A percentile compares a stretch with the other conserved stretches of the same genome.
phyloP scores from a whole-genome alignment of 768 basidiomycete genomes.

The Hemileccinum rubropunctum region DNA sequence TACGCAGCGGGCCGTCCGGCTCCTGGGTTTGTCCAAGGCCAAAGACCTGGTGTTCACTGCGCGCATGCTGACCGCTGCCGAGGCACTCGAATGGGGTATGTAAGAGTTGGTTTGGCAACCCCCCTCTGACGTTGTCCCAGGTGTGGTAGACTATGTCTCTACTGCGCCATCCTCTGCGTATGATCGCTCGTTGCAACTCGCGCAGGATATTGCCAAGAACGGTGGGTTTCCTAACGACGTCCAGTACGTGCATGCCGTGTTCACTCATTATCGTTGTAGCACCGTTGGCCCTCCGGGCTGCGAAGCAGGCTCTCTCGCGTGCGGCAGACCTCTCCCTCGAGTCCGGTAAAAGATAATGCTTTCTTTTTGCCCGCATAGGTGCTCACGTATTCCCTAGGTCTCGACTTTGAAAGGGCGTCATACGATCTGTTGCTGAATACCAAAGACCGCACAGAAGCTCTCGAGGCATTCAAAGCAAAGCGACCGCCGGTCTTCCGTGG shows the following conservation, averaged over 20 bases:
- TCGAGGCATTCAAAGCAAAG: slow-evolving; percentile 85
- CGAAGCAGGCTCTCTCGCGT: slow-evolving; percentile 81
- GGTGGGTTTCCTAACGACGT: slow-evolving; percentile 40
- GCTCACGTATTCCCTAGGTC: slow-evolving; percentile 42
- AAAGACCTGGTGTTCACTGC: slow-evolving; percentile 88
- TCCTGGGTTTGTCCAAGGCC: slow-evolving; percentile 76
- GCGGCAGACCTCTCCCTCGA: slow-evolving; percentile 79
- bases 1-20: slow-evolving; percentile 76
- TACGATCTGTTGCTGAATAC: slow-evolving; percentile 78
- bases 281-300: slow-evolving; percentile 82
- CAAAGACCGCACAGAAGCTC: slow-evolving; percentile 78
- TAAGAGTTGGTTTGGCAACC: no score
- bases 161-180: slow-evolving; percentile 55
- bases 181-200: slow-evolving; percentile 70
- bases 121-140: slow-evolving; percentile 36
- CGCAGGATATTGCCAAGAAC: slow-evolving; percentile 60
- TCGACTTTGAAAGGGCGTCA: slow-evolving; percentile 87
- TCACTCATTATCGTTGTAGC: slow-evolving; percentile 41
- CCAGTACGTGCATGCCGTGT: background rate
- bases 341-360: slow-evolving; percentile 43
- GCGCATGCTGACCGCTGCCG: slow-evolving; percentile 57
- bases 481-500: slow-evolving; percentile 76
- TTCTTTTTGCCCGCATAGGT: background rate
- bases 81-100: slow-evolving; percentile 72
- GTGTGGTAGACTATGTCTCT: slow-evolving; percentile 82